phyloP scores from a whole-genome alignment of 306 rosid genomes.

The Glycine tomentella region DNA sequence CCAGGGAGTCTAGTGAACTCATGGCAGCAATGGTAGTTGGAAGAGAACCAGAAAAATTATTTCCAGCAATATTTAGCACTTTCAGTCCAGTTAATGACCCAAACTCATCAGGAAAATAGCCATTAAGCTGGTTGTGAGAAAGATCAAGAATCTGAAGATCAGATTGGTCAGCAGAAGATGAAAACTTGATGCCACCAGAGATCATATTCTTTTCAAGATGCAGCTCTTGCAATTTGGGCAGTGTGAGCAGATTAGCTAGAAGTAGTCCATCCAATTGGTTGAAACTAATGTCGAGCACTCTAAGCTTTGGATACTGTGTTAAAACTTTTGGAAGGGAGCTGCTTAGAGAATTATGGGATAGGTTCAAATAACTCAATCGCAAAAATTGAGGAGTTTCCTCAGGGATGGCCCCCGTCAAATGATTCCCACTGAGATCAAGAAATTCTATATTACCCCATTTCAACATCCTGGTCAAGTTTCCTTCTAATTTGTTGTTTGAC shows the following conservation, averaged over 20 bases:
- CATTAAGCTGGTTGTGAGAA: slow-evolving; percentile 76
- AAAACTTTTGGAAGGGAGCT: slow-evolving; percentile 72
- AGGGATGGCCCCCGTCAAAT: slow-evolving; percentile 75
- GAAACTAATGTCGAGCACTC: slow-evolving; percentile 84
- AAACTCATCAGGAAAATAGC: slow-evolving; percentile 88
- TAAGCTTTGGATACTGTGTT: slow-evolving; percentile 83
- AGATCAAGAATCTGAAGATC: slow-evolving; percentile 85
- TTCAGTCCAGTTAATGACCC: slow-evolving; percentile 67
- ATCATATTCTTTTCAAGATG: slow-evolving; percentile 77
- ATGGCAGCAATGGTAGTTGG: slow-evolving; percentile 78
- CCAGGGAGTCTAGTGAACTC: slow-evolving; percentile 66
- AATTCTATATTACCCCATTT: slow-evolving; percentile 94
- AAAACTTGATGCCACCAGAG: slow-evolving; percentile 66
- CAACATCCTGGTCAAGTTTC: slow-evolving; percentile 77
- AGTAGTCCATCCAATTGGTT: slow-evolving; percentile 77
- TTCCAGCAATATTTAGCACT: slow-evolving; percentile 82
- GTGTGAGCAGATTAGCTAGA: slow-evolving; percentile 61
- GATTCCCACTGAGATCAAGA: slow-evolving; percentile 91
- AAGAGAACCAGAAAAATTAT: slow-evolving; percentile 89
- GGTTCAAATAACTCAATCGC: slow-evolving; percentile 78
- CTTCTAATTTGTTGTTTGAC: slow-evolving; percentile 79
- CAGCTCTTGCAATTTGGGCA: slow-evolving; percentile 87
- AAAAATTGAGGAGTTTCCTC: slow-evolving; percentile 85
- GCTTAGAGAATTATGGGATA: slow-evolving; percentile 76
- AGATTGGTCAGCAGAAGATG: slow-evolving; percentile 61